Percentiles rank a stretch among this genome's conserved stretches.
Conservation (phyloP, 2,329 filamentous ascomycete species). For the Diaporthe ilicicola region DNA sequence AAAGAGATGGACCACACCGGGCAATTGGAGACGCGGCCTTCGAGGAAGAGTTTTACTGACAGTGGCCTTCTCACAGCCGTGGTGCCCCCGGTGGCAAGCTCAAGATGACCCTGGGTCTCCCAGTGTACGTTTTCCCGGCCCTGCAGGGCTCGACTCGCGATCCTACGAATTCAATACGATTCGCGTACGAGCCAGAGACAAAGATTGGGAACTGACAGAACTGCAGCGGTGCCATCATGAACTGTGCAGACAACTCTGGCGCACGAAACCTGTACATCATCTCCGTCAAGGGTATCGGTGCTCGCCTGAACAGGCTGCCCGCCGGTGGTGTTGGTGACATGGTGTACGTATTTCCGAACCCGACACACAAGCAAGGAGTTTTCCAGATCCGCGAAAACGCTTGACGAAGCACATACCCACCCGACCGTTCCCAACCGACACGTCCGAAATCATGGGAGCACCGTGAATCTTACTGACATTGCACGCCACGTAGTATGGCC, state of each 20-base stretch:
- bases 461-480: slow-evolving; percentile 9
- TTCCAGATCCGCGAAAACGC: background rate
- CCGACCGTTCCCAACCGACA: background rate
- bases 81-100: slow-evolving; percentile 99
- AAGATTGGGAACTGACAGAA: slow-evolving; percentile 36
- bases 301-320: slow-evolving; percentile 95
- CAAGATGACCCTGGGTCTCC: slow-evolving; percentile 99
- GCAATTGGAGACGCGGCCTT: background rate
- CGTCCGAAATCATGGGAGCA: background rate
- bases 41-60: slow-evolving; percentile 42
- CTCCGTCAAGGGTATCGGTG: slow-evolving; percentile 98
- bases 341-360: slow-evolving; percentile 61
- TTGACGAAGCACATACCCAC: background rate
- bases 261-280: slow-evolving; percentile 99
- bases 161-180: slow-evolving; percentile 24
- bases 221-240: slow-evolving; percentile 95
- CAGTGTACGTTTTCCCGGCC: slow-evolving; percentile 79
- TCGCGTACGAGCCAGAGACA: background rate
- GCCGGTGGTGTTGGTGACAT: slow-evolving; percentile 99
- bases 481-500: slow-evolving; percentile 70
- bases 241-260: slow-evolving; percentile 99
- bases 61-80: slow-evolving; percentile 60
- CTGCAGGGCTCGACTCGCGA: slow-evolving; percentile 27
- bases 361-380: background rate
- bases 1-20: slow-evolving; percentile 2